Evolutionary conservation across 176 grass and related monocot genomes (phyloP).

Genomic region (Zizania latifolia): DNA sequence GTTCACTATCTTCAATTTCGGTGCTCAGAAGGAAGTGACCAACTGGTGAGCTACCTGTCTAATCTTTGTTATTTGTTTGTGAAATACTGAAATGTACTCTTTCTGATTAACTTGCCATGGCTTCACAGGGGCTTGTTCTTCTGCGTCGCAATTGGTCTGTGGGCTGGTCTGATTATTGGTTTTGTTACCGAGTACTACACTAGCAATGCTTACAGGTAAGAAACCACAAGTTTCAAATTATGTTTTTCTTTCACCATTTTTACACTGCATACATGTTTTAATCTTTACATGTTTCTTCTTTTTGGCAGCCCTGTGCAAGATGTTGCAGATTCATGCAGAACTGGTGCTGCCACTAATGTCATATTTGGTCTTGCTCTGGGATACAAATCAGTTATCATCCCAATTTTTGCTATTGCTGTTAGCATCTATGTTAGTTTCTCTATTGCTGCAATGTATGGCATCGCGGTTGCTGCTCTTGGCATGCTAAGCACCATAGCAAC

Average conservation of each 20-base stretch:
- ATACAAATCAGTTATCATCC: slow-evolving; percentile 91
- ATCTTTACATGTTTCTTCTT: neutral
- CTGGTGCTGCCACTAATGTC: slow-evolving; percentile 86
- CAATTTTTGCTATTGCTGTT: slow-evolving; percentile 82
- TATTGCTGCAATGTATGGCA: slow-evolving; percentile 85
- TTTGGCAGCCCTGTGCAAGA: slow-evolving; percentile 80
- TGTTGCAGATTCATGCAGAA: slow-evolving; percentile 87
- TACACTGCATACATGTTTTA: neutral
- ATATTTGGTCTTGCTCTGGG: slow-evolving; percentile 87
- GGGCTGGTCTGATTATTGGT: slow-evolving; percentile 88
- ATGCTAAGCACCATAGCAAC: slow-evolving; percentile 94
- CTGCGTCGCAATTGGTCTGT: slow-evolving; percentile 80
- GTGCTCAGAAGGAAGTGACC: slow-evolving; percentile 64
- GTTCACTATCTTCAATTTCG: slow-evolving; percentile 88
- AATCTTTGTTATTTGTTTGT: slow-evolving; percentile 16
- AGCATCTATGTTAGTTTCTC: slow-evolving; percentile 92
- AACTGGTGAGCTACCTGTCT: slow-evolving; percentile 55
- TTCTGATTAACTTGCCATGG: slow-evolving; percentile 9
- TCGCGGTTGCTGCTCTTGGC: slow-evolving; percentile 86
- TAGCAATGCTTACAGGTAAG: slow-evolving; percentile 79
- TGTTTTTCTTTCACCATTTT: neutral
- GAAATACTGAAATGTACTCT: slow-evolving; percentile 8
- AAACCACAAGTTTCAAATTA: neutral
- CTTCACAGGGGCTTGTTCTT: slow-evolving; percentile 78
- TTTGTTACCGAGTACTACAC: slow-evolving; percentile 89